Evolutionary conservation across 495 filamentous ascomycete genomes (phyloP).

Genomic region (Penicillium ochrochloron): DNA sequence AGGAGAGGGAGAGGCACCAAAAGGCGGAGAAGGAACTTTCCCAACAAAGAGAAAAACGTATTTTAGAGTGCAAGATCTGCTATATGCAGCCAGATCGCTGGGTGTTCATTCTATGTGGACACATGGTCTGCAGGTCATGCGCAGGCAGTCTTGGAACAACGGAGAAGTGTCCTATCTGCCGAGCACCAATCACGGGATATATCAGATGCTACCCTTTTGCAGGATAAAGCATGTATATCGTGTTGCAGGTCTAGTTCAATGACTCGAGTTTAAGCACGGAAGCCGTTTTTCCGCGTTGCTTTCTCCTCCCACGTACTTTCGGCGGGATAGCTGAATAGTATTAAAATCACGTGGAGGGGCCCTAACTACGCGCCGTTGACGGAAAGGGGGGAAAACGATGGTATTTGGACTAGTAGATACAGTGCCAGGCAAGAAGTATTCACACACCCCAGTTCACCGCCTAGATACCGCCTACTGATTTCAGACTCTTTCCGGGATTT

Average conservation of each 20-base stretch:
- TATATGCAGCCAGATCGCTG: constrained; percentile 7
- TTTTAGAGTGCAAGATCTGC: constrained; percentile 9
- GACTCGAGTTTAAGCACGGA: background rate
- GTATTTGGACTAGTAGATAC: too few species aligned
- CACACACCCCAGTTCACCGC: too few species aligned
- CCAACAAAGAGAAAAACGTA: constrained; percentile 8
- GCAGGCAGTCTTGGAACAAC: background rate
- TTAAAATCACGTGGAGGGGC: background rate
- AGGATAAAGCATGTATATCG: background rate
- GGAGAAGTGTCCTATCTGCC: background rate
- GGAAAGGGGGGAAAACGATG: too few species aligned
- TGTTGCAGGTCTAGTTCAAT: background rate
- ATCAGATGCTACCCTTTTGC: background rate
- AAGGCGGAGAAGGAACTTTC: constrained; percentile 13
- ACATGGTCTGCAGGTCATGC: background rate
- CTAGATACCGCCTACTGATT: too few species aligned
- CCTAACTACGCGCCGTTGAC: background rate
- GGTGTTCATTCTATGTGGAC: background rate
- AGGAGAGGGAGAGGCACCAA: constrained; percentile 18
- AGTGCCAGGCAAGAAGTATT: too few species aligned
- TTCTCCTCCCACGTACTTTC: background rate
- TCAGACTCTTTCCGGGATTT: too few species aligned
- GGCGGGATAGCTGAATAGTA: background rate
- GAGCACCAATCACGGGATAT: background rate
- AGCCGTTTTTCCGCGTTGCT: background rate